Evolutionary conservation across 78 protist species (phyloP).

Genomic region (Neovahlkampfia damariscottae): DNA sequence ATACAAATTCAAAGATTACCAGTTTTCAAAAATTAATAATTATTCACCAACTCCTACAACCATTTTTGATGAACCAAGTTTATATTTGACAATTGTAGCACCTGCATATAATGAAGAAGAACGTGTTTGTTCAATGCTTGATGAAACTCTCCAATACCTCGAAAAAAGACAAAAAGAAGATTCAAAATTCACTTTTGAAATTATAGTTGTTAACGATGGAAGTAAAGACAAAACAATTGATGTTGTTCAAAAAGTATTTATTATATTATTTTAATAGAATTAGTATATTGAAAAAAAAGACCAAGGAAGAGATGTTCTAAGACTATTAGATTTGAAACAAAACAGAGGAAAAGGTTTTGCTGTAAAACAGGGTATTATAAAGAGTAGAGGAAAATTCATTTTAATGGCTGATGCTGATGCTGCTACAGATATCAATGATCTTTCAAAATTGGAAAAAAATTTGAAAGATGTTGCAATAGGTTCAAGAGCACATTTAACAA

Average conservation of each 20-base stretch:
- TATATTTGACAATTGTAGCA: background rate
- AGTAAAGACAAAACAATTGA: background rate
- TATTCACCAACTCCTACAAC: too few relatives aligned
- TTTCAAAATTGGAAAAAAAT: slow-evolving; percentile 3
- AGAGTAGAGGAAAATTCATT: slow-evolving; percentile 7
- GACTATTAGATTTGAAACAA: background rate
- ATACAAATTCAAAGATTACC: too few relatives aligned
- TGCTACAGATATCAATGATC: slow-evolving; percentile 28
- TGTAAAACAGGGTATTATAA: slow-evolving; percentile 17
- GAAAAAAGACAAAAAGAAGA: background rate
- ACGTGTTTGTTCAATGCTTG: background rate
- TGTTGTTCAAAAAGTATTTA: background rate
- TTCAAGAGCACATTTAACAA: slow-evolving; percentile 19
- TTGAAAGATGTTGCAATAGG: slow-evolving; percentile 14
- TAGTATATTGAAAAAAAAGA: background rate
- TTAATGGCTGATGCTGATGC: slow-evolving; percentile 53
- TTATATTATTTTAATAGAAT: background rate
- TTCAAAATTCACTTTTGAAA: background rate
- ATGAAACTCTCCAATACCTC: background rate
- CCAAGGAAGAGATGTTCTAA: background rate
- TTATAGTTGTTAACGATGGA: slow-evolving; percentile 21
- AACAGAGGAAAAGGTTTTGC: slow-evolving; percentile 32
- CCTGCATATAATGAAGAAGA: slow-evolving; percentile 25
- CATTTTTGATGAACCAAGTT: background rate
- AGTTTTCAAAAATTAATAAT: too few relatives aligned